A percentile compares a stretch with the other conserved stretches of the same genome.
Evolutionary conservation across 306 rosid species (phyloP).

Genomic region (Fragaria nilgerrensis): DNA sequence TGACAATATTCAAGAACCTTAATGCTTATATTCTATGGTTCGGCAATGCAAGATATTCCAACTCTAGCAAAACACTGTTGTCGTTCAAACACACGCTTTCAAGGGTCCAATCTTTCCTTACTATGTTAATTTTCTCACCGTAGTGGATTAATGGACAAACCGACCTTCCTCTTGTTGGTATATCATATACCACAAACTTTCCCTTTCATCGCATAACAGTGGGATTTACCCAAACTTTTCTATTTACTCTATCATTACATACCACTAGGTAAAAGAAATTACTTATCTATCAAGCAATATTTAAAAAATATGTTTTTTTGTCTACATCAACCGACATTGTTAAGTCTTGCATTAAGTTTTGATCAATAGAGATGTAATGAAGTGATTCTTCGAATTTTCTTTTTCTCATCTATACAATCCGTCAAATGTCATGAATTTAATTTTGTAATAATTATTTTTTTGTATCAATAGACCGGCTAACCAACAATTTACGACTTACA

Average conservation of each 20-base stretch:
- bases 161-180: not conserved
- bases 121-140: not conserved
- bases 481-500: no score
- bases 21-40: conserved; percentile 1
- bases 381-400: no score
- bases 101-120: not conserved
- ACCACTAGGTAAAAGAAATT: not conserved
- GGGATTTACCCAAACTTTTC: not conserved
- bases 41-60: not conserved
- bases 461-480: fast-evolving
- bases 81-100: conserved; percentile 13
- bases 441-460: no score
- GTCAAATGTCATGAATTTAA: no score
- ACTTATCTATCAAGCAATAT: no score
- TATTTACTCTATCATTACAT: not conserved
- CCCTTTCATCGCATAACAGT: not conserved
- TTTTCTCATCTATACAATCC: no score
- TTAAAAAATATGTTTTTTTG: no score
- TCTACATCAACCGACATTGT: not conserved
- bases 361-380: no score
- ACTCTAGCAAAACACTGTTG: not conserved
- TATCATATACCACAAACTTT: not conserved
- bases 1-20: not conserved
- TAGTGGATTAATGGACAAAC: not conserved
- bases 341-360: not conserved